phyloP scores from a whole-genome alignment of 257 asterid genomes.

The Solanum corneliomulleri region DNA sequence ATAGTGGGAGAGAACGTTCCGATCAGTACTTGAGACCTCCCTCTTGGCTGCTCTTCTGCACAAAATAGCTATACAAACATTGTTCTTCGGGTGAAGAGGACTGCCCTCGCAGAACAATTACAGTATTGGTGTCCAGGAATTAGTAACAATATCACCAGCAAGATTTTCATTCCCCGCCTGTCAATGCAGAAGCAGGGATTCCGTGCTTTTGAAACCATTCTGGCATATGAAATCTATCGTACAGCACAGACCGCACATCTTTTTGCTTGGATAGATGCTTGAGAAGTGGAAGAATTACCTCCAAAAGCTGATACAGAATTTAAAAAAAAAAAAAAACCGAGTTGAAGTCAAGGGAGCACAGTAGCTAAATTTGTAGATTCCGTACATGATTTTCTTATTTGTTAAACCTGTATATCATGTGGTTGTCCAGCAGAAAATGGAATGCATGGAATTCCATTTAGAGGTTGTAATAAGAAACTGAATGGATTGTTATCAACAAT shows the following conservation, averaged over 20 bases:
- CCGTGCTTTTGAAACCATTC: slow-evolving; percentile 90
- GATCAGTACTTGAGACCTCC: background rate
- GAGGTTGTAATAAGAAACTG: slow-evolving; percentile 90
- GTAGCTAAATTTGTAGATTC: background rate
- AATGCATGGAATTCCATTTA: slow-evolving; percentile 87
- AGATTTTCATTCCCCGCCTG: slow-evolving; percentile 11
- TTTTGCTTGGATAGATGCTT: slow-evolving; percentile 76
- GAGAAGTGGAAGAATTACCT: slow-evolving; percentile 85
- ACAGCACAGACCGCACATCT: slow-evolving; percentile 62
- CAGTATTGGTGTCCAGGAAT: slow-evolving; percentile 1
- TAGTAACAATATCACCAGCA: background rate
- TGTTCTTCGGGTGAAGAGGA: background rate
- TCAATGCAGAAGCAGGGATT: slow-evolving; percentile 57
- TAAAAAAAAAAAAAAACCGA: background rate
- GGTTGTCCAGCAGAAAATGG: slow-evolving; percentile 59
- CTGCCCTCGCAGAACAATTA: background rate
- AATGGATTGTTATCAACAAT: slow-evolving; percentile 94
- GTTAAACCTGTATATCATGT: slow-evolving; percentile 62
- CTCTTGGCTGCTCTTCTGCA: slow-evolving; percentile 3
- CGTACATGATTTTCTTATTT: background rate
- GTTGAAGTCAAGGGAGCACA: background rate
- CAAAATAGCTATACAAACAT: slow-evolving; percentile 9
- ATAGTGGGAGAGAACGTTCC: background rate
- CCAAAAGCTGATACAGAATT: slow-evolving; percentile 53
- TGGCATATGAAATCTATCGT: slow-evolving; percentile 83